These are phyloP conservation scores for Penicillium silybi DNA, from an alignment of 495 filamentous ascomycete genomes.

Conservation along the genomic window DNA sequence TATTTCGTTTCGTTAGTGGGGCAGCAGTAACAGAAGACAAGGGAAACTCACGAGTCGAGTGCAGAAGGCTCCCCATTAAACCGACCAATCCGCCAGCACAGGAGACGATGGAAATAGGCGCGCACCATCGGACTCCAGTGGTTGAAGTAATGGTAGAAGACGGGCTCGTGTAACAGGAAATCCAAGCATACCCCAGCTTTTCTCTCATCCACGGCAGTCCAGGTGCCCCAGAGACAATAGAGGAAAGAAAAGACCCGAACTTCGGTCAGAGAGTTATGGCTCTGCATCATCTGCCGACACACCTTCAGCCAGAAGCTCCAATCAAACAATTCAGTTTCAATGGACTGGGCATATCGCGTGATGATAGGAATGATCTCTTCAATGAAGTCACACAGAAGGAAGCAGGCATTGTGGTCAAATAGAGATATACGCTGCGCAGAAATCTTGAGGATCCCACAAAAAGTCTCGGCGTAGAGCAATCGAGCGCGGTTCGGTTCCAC, in stretches of 20 bases:
- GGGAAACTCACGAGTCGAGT: slow-evolving; percentile 62
- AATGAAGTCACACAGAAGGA: slow-evolving; percentile 86
- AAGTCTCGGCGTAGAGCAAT: slow-evolving; percentile 73
- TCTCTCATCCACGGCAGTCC: slow-evolving; percentile 60
- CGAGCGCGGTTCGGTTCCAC: slow-evolving; percentile 52
- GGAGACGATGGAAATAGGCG: slow-evolving; percentile 88
- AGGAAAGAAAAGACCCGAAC: slow-evolving; percentile 84
- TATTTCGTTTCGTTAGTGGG: neutral
- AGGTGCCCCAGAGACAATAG: slow-evolving; percentile 74
- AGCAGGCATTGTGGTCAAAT: slow-evolving; percentile 86
- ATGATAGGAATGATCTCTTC: slow-evolving; percentile 70
- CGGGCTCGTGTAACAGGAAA: slow-evolving; percentile 73
- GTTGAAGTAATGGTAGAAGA: slow-evolving; percentile 83
- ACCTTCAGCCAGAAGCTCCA: slow-evolving; percentile 91
- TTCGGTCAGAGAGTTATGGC: slow-evolving; percentile 92
- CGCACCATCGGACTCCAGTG: slow-evolving; percentile 99
- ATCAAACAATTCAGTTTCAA: slow-evolving; percentile 52
- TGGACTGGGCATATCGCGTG: slow-evolving; percentile 51
- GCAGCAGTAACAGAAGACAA: neutral
- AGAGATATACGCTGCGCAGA: slow-evolving; percentile 71
- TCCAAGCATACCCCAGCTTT: slow-evolving; percentile 71
- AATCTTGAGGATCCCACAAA: slow-evolving; percentile 68
- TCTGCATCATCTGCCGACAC: slow-evolving; percentile 75
- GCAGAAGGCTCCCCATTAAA: slow-evolving; percentile 65
- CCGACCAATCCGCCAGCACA: slow-evolving; percentile 89